phyloP scores from a whole-genome alignment of 208 protist genomes.

The Leishmania turanica region DNA sequence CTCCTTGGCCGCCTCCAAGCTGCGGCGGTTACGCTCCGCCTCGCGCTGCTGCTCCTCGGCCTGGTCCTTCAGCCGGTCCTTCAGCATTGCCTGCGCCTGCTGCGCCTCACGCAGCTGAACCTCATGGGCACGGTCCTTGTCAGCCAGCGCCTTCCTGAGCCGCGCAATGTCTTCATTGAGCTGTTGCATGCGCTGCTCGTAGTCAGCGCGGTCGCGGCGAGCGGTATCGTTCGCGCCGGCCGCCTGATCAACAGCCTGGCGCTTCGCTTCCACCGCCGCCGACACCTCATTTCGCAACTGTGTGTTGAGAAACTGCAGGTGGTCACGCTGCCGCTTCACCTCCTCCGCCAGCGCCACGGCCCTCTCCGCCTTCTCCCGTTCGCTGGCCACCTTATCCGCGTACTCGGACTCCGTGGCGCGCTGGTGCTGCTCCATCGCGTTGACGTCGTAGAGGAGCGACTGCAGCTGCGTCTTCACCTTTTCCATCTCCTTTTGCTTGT shows the following conservation, averaged over 20 bases:
- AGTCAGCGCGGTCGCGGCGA: constrained; percentile 19
- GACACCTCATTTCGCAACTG: constrained; percentile 45
- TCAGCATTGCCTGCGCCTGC: constrained; percentile 33
- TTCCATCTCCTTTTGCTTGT: constrained; percentile 48
- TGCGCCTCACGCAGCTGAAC: constrained; percentile 42
- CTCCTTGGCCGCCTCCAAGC: constrained; percentile 29
- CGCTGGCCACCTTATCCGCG: constrained; percentile 28
- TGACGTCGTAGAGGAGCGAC: constrained; percentile 33
- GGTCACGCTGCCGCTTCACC: constrained; percentile 47
- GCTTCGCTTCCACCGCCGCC: constrained; percentile 25
- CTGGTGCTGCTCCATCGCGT: constrained; percentile 39
- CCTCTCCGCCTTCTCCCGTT: constrained; percentile 38
- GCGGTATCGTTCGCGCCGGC: constrained; percentile 12
- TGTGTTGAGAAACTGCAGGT: constrained; percentile 49
- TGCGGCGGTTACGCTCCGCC: constrained; percentile 26
- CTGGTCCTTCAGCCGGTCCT: constrained; percentile 37
- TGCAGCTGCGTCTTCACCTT: constrained; percentile 40
- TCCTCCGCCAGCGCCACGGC: constrained; percentile 36
- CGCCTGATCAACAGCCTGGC: constrained; percentile 32
- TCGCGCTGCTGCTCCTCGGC: constrained; percentile 37
- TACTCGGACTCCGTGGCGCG: constrained; percentile 33
- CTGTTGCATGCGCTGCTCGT: constrained; percentile 19
- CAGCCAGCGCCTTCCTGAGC: constrained; percentile 28
- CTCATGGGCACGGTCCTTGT: constrained; percentile 36
- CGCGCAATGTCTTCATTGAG: constrained; percentile 35